These are phyloP conservation scores for Fusarium sp. DNA, from an alignment of 2,329 filamentous ascomycete genomes.

Conservation along the genomic window DNA sequence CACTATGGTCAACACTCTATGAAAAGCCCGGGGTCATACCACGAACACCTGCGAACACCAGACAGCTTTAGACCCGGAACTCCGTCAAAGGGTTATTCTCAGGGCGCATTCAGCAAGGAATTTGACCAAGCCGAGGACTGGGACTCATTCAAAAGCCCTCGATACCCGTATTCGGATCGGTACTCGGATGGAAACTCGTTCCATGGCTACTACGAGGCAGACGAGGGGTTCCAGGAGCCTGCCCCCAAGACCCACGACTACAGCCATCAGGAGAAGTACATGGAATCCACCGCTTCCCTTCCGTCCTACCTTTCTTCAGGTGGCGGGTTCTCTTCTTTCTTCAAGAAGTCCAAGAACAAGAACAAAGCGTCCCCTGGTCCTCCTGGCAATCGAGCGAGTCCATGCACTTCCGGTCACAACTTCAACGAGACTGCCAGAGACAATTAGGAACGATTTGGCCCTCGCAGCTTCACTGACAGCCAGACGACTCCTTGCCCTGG, in stretches of 20 bases:
- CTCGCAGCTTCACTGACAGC: constrained; percentile 35
- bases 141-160: constrained; percentile 20
- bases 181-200: constrained; percentile 4
- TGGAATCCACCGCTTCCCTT: constrained; percentile 29
- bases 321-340: constrained; percentile 44
- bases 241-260: background rate
- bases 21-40: constrained; percentile 5
- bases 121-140: constrained; percentile 31
- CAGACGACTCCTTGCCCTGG: constrained; percentile 33
- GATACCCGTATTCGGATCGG: background rate
- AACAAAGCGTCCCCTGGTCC: constrained; percentile 12
- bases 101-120: constrained; percentile 46
- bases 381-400: constrained; percentile 10
- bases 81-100: constrained; percentile 38
- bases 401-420: constrained; percentile 22
- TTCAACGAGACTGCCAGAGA: constrained; percentile 45
- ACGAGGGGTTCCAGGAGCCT: constrained; percentile 8
- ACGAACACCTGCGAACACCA: constrained; percentile 11
- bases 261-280: constrained; percentile 8
- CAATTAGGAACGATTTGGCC: constrained; percentile 48
- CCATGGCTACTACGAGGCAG: constrained; percentile 5
- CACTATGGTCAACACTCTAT: constrained; percentile 16
- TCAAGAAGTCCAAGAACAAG: constrained; percentile 38
- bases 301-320: constrained; percentile 35
- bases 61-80: constrained; percentile 24